Conservation (phyloP, 1,284 basidiomycete genomes). For the Lignosus rhinocerotis region DNA sequence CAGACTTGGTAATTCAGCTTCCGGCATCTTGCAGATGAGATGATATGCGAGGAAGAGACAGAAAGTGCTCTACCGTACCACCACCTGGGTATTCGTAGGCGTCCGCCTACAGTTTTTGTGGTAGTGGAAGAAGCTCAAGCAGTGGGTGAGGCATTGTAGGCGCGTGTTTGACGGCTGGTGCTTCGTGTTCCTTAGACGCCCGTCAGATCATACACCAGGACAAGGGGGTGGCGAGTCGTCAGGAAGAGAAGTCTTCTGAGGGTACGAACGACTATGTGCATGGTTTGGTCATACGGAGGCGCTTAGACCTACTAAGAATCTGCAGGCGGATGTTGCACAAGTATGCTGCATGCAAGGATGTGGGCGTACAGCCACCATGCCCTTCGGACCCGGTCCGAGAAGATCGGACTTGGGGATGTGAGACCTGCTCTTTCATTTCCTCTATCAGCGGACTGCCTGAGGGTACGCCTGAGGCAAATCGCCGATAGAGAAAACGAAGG, state of each 20-base stretch:
- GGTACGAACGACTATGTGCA: background rate
- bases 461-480: background rate
- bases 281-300: background rate
- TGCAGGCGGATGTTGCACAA: background rate
- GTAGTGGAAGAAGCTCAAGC: background rate
- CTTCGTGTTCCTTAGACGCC: background rate
- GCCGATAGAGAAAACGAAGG: conserved; percentile 8
- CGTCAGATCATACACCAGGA: background rate
- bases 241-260: background rate
- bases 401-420: background rate
- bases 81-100: background rate
- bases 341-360: background rate
- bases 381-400: background rate
- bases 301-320: background rate
- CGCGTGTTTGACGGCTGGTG: background rate
- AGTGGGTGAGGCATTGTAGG: background rate
- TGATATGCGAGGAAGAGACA: background rate
- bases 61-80: background rate
- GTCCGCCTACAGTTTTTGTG: background rate
- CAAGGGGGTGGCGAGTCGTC: background rate
- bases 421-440: background rate
- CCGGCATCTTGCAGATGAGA: background rate
- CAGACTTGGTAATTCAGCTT: background rate
- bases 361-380: conserved; percentile 3
- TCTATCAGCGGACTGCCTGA: conserved; percentile 4